Base-by-base conservation (phyloP, 2,329 filamentous ascomycete species). In the Torrubiella hemipterigena region DNA sequence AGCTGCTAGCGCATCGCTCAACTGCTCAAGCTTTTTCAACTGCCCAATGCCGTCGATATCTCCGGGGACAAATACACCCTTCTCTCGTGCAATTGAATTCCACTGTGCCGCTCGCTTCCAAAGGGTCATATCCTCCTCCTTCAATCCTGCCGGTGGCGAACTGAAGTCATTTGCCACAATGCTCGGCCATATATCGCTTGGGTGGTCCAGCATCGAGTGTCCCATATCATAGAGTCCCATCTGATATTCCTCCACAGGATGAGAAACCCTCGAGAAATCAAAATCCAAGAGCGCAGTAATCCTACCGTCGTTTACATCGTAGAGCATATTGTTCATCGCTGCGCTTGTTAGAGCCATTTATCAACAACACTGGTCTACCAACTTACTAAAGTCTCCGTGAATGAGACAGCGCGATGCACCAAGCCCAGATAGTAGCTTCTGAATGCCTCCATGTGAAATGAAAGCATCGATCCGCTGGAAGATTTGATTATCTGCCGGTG, bases 351-450 rank as follows among this genome's bases (percentile, higher is more conserved):
- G 14, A 6, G 7, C 17, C n/a, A 8, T n/a, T 8, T 8, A 22
- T 8, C 8, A 22, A 22, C 8, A 8, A n/a, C 23, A 22, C 10
- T 7, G 3, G 12, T 5, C 4, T 14, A 22, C 12, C 10, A 21
- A n/a, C n/a, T n/a, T 33, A 51, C 48, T 50, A 2, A 49, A 34
- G 30, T 51, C 47, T 7, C 41, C 43, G 11, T 51, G 47, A 5
- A 47, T 35, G 7, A 52, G 31, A 7, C 35, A 27, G 6, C 31
- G 28, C 4, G 20, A 11, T 9, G 27, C 22, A 10, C 46, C 41
- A 8, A 50, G 41, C 0, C 21, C 22, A 2, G 17, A 26, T 4
- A 49, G 38, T 3, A 41, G 18, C 2, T 29, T 33, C 3, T 32
- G 34, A 0, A 43, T 31, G 0, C 41, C 41, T 1, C 26, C 27